phyloP scores from a whole-genome alignment of 2,329 filamentous ascomycete genomes.

The Alternaria sp. region DNA sequence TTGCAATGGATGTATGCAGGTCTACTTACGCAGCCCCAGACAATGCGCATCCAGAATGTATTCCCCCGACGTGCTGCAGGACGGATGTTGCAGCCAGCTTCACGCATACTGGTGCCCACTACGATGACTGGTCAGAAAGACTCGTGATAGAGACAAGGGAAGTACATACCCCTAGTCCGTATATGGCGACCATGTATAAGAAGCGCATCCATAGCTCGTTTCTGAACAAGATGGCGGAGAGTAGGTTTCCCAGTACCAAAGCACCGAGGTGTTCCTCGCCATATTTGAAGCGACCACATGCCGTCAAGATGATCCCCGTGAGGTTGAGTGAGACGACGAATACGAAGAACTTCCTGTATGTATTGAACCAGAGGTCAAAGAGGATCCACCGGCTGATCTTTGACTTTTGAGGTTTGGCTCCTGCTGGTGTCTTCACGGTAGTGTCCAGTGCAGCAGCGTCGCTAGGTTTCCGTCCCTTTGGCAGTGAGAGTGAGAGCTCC shows the following conservation, averaged over 20 bases:
- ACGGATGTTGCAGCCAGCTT: slow-evolving; percentile 41
- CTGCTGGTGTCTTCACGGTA: slow-evolving; percentile 20
- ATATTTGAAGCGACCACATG: slow-evolving; percentile 36
- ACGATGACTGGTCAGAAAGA: slow-evolving; percentile 3
- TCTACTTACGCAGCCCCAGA: slow-evolving; percentile 40
- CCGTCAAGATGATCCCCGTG: slow-evolving; percentile 37
- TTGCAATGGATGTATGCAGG: not conserved
- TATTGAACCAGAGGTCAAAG: slow-evolving; percentile 45
- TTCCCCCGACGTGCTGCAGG: slow-evolving; percentile 43
- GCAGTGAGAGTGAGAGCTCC: slow-evolving; percentile 36
- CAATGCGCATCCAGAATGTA: slow-evolving; percentile 45
- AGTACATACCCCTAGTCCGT: slow-evolving; percentile 35
- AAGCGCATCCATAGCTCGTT: slow-evolving; percentile 44
- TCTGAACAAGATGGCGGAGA: slow-evolving; percentile 39
- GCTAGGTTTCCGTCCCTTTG: slow-evolving; percentile 19
- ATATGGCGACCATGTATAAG: slow-evolving; percentile 40
- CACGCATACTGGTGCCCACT: slow-evolving; percentile 43
- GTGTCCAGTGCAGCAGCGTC: slow-evolving; percentile 24
- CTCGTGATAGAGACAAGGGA: not conserved
- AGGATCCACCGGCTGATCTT: slow-evolving; percentile 39
- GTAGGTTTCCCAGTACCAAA: slow-evolving; percentile 41
- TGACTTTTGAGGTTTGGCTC: slow-evolving; percentile 18
- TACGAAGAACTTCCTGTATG: slow-evolving; percentile 45
- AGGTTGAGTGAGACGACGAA: slow-evolving; percentile 40
- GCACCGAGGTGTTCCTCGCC: slow-evolving; percentile 43